A percentile compares a stretch with the other conserved stretches of the same genome.
These are phyloP conservation scores for Citrullus amarus DNA, from an alignment of 306 rosid species.

Conservation along the genomic window DNA sequence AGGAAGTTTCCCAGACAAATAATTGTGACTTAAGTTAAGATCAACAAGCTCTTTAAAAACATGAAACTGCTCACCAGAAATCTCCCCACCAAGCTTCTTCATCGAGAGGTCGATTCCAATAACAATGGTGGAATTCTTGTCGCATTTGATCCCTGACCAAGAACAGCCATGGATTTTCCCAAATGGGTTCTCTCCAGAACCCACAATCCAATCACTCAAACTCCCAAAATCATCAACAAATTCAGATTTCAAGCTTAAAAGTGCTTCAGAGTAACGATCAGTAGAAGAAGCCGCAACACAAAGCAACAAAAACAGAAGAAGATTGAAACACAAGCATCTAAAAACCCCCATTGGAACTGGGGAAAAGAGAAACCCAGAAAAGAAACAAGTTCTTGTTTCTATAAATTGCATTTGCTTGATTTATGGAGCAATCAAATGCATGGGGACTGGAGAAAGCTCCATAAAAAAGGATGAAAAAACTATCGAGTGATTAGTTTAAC, in stretches of 20 bases:
- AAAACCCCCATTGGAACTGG: constrained; percentile 69
- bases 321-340: constrained; percentile 25
- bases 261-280: constrained; percentile 65
- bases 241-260: constrained; percentile 64
- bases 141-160: constrained; percentile 75
- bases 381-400: constrained; percentile 27
- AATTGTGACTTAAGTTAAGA: constrained; percentile 68
- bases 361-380: constrained; percentile 27
- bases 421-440: constrained; percentile 43
- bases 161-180: constrained; percentile 57
- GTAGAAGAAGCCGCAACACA: constrained; percentile 29
- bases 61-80: constrained; percentile 52
- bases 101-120: constrained; percentile 60
- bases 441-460: constrained; percentile 74
- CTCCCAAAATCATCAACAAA: constrained; percentile 34
- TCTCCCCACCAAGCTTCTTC: constrained; percentile 46
- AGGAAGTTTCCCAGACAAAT: constrained; percentile 65
- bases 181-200: constrained; percentile 26
- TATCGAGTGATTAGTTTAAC: constrained; percentile 21
- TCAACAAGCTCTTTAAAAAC: constrained; percentile 43
- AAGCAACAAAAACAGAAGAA: constrained; percentile 31
- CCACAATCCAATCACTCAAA: constrained; percentile 55
- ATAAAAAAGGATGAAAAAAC: constrained; percentile 19
- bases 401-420: constrained; percentile 17
- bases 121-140: constrained; percentile 37